Percentiles rank a stretch among this genome's conserved stretches.
These are phyloP conservation scores for Teratosphaeria pseudoeucalypti DNA, from an alignment of 2,329 filamentous ascomycete genomes.

Conservation along the genomic window DNA sequence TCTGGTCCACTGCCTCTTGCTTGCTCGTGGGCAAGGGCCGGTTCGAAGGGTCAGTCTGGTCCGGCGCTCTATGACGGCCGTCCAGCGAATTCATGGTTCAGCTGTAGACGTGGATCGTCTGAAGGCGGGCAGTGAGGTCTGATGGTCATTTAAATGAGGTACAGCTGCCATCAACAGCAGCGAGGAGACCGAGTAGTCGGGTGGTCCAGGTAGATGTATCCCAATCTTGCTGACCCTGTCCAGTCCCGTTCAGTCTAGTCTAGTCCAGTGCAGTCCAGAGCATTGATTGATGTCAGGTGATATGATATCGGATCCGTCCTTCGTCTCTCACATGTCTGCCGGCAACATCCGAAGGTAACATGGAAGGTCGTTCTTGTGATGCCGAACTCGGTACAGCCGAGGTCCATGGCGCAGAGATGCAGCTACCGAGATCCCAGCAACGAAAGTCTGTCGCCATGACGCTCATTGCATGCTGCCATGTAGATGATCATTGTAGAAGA, in stretches of 20 bases:
- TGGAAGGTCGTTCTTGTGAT: too few species aligned
- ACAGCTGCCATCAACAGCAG: neutral
- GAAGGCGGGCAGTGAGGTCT: neutral
- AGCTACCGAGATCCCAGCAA: neutral
- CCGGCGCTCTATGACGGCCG: neutral
- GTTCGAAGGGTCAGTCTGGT: slow-evolving; percentile 5
- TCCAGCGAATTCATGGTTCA: neutral
- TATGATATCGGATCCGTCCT: neutral
- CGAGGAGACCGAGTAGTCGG: neutral
- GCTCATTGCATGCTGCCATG: neutral
- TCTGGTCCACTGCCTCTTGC: slow-evolving; percentile 58
- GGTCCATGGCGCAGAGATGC: neutral
- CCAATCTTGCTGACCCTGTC: neutral
- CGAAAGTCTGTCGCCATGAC: neutral
- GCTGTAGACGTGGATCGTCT: neutral
- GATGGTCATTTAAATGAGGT: neutral
- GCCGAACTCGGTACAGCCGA: neutral
- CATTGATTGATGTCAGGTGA: neutral
- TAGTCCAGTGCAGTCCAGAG: neutral
- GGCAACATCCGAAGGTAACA: neutral
- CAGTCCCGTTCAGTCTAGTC: too few species aligned
- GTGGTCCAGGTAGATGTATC: neutral
- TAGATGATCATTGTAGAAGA: neutral
- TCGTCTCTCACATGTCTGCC: neutral
- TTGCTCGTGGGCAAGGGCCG: slow-evolving; percentile 11